Conservation (phyloP, 371 early-diverging fungal genomes). For the Apophysomyces elegans region DNA sequence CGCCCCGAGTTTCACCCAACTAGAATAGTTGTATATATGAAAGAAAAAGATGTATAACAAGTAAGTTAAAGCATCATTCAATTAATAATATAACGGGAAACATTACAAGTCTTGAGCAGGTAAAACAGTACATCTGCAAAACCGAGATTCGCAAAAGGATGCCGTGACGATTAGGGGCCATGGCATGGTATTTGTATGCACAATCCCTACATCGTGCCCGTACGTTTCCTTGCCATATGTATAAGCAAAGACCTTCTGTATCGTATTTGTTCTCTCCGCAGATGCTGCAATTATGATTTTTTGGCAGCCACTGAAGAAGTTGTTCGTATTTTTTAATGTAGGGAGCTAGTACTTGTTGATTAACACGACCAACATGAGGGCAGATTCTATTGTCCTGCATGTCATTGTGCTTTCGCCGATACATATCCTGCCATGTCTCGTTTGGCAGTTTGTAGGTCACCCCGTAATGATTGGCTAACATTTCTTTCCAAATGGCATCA, state of each 20-base stretch:
- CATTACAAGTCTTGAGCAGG: constrained; percentile 46
- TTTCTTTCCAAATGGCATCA: constrained; percentile 49
- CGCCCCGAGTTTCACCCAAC: constrained; percentile 52
- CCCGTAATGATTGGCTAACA: constrained; percentile 40
- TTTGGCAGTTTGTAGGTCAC: constrained; percentile 46
- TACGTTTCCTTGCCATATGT: constrained; percentile 44
- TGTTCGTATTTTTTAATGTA: constrained; percentile 40
- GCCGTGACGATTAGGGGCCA: constrained; percentile 41
- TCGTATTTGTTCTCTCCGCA: constrained; percentile 37
- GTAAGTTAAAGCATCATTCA: neutral
- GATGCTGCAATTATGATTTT: constrained; percentile 42
- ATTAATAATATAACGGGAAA: neutral
- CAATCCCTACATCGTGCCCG: constrained; percentile 53
- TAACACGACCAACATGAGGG: constrained; percentile 46
- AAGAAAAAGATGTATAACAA: neutral
- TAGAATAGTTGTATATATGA: constrained; percentile 11
- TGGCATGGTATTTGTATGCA: constrained; percentile 45
- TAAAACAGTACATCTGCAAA: constrained; percentile 51
- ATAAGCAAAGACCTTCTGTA: constrained; percentile 24
- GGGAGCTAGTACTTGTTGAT: constrained; percentile 30
- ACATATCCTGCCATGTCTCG: constrained; percentile 47
- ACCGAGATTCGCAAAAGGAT: constrained; percentile 49
- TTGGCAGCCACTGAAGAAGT: constrained; percentile 41
- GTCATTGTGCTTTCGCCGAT: constrained; percentile 36
- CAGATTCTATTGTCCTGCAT: constrained; percentile 43